Percentiles rank a stretch among this genome's conserved stretches.
Conservation (phyloP, 176 grass and related monocot species). For the Olyra latifolia region DNA sequence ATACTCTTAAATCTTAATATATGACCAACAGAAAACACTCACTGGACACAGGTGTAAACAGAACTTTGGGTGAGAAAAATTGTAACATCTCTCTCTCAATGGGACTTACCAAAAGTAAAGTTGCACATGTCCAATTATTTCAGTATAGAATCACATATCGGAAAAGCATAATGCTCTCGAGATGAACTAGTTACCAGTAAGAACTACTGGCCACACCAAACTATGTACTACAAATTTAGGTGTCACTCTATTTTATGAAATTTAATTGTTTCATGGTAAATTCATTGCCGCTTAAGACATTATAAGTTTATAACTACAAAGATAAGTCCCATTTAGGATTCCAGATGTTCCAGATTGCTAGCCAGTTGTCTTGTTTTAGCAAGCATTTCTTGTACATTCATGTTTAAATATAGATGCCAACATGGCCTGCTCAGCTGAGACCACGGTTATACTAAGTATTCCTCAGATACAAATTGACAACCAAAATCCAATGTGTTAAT, state of each 20-base stretch:
- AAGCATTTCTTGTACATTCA: background rate
- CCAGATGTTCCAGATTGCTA: background rate
- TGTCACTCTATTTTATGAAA: background rate
- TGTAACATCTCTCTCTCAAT: background rate
- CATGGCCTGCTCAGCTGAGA: background rate
- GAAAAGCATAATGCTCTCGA: background rate
- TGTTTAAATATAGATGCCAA: background rate
- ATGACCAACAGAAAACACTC: constrained; percentile 8
- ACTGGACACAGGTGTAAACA: background rate
- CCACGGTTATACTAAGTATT: background rate
- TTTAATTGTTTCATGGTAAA: background rate
- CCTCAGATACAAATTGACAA: constrained; percentile 18
- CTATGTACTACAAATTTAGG: background rate
- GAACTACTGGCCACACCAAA: constrained; percentile 29
- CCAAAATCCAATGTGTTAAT: background rate
- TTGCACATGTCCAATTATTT: constrained; percentile 2
- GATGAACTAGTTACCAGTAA: background rate
- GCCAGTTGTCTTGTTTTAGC: background rate
- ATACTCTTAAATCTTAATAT: background rate
- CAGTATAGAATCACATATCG: background rate
- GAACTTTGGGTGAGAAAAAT: constrained; percentile 6
- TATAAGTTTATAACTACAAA: background rate
- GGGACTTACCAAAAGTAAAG: background rate
- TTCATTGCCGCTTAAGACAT: background rate
- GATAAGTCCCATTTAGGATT: background rate